Base-by-base conservation (phyloP, 2,329 filamentous ascomycete species). In the Penicillium sp. region DNA sequence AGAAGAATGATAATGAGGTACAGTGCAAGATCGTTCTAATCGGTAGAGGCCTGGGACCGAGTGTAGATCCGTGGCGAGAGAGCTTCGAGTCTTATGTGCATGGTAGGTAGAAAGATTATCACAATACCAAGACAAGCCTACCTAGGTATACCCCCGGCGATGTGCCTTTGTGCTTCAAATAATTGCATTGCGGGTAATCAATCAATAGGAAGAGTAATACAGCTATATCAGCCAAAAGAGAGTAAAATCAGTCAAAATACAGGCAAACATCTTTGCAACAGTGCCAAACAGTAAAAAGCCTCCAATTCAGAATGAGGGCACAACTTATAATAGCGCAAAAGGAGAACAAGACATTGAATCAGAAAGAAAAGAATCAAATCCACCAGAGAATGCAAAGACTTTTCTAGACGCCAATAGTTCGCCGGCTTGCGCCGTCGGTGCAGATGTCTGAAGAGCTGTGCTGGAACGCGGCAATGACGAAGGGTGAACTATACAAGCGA, bases 1-100 rank as follows among this genome's bases (percentile, higher is more conserved):
- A 57, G 49, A 52, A 7, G 56, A 60, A 18, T 64, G 66, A 13
- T 50, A 48, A 18, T 47, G 42, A 43, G 33, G 53, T 53, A 37
- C 60, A 66, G 29, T 72, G 69, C 49, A 77, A 75, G 59, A 65
- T 78, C 54, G 74, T 77, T 10, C 59, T 78, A 25, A 78, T 78
- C 55, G 75, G 75, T 13, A 54, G 72, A 45, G 72, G 73, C 3
- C 56, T 77, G 32, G 70, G 70, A 42, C 45, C 50, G 40, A 56
- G 63, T 60, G 56, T 51, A 15, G 55, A 53, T 27, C 55, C 63
- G 6, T 73, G 71, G 71, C 61, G 59, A 50, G 52, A 56, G 45
- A 72, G 65, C 47, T 66, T 73, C 46, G 65, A 64, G 42, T 60
- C 55, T 10, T 68, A 61, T 42, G 42, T 70, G 31, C 50, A 40